Percentiles rank a stretch among this genome's conserved stretches.
phyloP scores from a whole-genome alignment of 2,329 filamentous ascomycete genomes.

The Penicillium hordei region DNA sequence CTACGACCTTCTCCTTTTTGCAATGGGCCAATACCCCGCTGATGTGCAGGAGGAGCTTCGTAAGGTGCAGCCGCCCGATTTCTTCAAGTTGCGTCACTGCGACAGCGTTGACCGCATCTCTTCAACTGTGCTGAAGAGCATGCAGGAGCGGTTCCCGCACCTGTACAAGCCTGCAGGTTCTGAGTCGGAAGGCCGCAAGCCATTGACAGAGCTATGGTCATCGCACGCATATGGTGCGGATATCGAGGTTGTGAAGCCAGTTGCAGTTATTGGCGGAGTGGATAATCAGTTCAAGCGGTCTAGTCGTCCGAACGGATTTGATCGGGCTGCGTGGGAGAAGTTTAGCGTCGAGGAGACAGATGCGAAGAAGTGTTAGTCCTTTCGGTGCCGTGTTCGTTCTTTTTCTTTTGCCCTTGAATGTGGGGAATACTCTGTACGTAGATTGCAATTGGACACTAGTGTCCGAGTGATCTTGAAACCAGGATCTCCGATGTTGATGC shows the following conservation, averaged over 20 bases:
- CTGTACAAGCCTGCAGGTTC: conserved; percentile 46
- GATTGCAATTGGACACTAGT: background rate
- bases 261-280: conserved; percentile 48
- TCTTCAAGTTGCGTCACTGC: conserved; percentile 58
- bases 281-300: conserved; percentile 51
- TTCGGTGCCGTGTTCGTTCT: background rate
- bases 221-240: conserved; percentile 45
- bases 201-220: conserved; percentile 53
- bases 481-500: background rate
- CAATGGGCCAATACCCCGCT: conserved; percentile 57
- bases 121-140: conserved; percentile 56
- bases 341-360: conserved; percentile 31
- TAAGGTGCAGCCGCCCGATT: conserved; percentile 51
- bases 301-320: conserved; percentile 54
- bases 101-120: conserved; percentile 67
- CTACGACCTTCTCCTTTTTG: conserved; percentile 66
- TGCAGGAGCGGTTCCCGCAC: conserved; percentile 55
- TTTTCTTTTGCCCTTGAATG: background rate
- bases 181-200: conserved; percentile 34
- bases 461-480: background rate
- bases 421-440: conserved; percentile 6
- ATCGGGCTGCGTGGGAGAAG: conserved; percentile 50
- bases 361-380: conserved; percentile 22
- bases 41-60: conserved; percentile 55
- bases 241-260: conserved; percentile 51